Percentiles rank a stretch among this genome's conserved stretches.
Evolutionary conservation across 2,329 filamentous ascomycete genomes (phyloP).

Genomic region (Onygenales sp.): DNA sequence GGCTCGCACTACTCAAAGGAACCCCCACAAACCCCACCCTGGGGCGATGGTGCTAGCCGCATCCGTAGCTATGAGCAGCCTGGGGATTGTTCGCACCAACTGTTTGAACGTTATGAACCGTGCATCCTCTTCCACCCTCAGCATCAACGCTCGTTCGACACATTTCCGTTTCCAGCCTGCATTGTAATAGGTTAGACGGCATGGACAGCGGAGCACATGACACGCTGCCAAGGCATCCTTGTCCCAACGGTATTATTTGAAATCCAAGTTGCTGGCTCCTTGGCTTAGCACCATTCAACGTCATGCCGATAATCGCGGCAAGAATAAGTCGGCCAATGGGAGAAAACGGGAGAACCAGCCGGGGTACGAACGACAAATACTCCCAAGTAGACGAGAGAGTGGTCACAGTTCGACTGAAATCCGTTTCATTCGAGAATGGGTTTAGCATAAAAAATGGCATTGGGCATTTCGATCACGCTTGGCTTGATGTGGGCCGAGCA

Average conservation of each 20-base stretch:
- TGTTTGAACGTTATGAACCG: no score
- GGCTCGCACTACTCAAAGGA: neutral
- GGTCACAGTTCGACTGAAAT: no score
- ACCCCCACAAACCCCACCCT: neutral
- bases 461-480: no score
- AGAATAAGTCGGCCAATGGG: neutral
- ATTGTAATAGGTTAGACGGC: neutral
- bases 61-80: neutral
- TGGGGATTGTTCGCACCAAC: neutral
- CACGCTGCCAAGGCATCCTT: neutral
- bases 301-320: neutral
- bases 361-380: neutral
- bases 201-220: neutral
- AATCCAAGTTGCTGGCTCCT: neutral
- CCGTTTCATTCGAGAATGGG: no score
- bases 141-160: no score
- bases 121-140: no score
- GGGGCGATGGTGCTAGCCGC: neutral
- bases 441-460: no score
- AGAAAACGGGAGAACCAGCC: neutral
- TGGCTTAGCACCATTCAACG: neutral
- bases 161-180: neutral
- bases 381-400: no score
- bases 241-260: neutral
- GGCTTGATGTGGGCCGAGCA: no score